These are phyloP conservation scores for Penicillium angulare DNA, from an alignment of 495 filamentous ascomycete species.

Conservation along the genomic window DNA sequence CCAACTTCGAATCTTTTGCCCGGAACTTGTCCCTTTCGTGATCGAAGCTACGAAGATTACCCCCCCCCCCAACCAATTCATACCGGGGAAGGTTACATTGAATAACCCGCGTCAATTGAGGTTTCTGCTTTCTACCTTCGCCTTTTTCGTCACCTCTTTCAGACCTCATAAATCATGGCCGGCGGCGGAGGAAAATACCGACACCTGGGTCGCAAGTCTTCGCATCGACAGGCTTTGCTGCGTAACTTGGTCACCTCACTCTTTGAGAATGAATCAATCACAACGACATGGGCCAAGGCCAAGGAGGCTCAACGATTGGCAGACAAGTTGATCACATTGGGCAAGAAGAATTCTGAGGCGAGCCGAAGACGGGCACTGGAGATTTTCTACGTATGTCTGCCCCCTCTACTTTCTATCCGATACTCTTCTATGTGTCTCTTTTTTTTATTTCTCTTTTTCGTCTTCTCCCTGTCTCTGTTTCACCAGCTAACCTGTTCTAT, in stretches of 20 bases:
- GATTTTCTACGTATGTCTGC: slow-evolving; percentile 75
- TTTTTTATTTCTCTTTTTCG: no score
- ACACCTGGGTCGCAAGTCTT: slow-evolving; percentile 74
- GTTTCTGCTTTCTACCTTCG: not conserved
- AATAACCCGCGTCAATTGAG: slow-evolving; percentile 1
- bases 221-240: slow-evolving; percentile 89
- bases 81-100: not conserved
- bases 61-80: not conserved
- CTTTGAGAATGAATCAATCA: slow-evolving; percentile 86
- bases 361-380: slow-evolving; percentile 62
- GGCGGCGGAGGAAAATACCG: slow-evolving; percentile 83
- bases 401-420: not conserved
- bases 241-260: slow-evolving; percentile 97
- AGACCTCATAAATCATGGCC: slow-evolving; percentile 60
- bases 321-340: slow-evolving; percentile 89
- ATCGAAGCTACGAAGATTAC: not conserved
- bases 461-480: no score
- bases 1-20: slow-evolving; percentile 39
- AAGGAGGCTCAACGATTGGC: slow-evolving; percentile 94
- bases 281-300: slow-evolving; percentile 92
- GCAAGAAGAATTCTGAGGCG: slow-evolving; percentile 84
- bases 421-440: not conserved
- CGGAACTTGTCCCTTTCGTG: slow-evolving; percentile 14
- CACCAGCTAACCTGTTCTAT: no score
- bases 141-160: not conserved